Percentiles rank a stretch among this genome's conserved stretches.
These are phyloP conservation scores for Amyloporia xantha DNA, from an alignment of 768 basidiomycete species.

Conservation along the genomic window DNA sequence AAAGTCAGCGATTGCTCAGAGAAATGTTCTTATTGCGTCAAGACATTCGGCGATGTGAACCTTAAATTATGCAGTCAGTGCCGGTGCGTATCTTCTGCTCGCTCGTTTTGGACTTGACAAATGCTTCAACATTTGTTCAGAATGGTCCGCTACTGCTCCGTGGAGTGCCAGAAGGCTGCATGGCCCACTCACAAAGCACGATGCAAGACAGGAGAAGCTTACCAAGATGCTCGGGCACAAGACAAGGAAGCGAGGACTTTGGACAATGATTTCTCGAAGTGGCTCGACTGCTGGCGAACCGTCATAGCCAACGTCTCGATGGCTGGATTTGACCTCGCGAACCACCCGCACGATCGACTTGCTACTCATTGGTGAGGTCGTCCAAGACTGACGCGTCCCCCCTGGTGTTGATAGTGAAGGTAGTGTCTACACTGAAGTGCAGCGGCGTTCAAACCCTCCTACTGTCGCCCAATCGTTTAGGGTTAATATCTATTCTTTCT, in stretches of 20 bases:
- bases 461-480: conserved; percentile 17
- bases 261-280: conserved; percentile 20
- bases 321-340: conserved; percentile 23
- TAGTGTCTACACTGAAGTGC: conserved; percentile 17
- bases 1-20: background rate
- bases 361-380: conserved; percentile 19
- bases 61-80: conserved; percentile 5
- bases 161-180: conserved; percentile 23
- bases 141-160: conserved; percentile 26
- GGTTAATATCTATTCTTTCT: conserved; percentile 9
- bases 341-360: conserved; percentile 20
- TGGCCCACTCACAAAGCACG: conserved; percentile 23
- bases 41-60: conserved; percentile 4
- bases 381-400: background rate
- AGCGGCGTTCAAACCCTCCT: conserved; percentile 14
- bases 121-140: background rate
- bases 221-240: conserved; percentile 6
- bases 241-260: conserved; percentile 14
- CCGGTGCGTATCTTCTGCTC: background rate
- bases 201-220: conserved; percentile 11
- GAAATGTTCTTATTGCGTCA: conserved; percentile 5
- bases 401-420: too few species aligned
- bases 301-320: conserved; percentile 15
- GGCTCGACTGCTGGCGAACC: conserved; percentile 21
- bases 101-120: background rate